Conservation (phyloP, 1,284 basidiomycete genomes). For the Moesziomyces parantarcticus region DNA sequence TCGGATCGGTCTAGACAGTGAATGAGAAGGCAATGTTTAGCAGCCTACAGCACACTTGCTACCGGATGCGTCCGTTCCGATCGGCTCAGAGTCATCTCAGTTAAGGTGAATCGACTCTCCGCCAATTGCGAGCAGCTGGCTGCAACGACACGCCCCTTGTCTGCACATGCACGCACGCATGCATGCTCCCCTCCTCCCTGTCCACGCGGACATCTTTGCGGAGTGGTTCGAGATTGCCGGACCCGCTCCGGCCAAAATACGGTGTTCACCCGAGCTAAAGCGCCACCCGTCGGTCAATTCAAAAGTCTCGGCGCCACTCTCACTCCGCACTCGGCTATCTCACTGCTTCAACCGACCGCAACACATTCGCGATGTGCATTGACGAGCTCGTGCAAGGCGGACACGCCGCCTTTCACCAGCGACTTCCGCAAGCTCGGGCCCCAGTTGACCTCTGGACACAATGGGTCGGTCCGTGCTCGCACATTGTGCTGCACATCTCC, state of each 20-base stretch:
- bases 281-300: background rate
- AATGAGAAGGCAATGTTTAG: too few species aligned
- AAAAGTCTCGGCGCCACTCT: background rate
- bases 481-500: background rate
- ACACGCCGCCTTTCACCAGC: slow-evolving; percentile 2
- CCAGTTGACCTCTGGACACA: background rate
- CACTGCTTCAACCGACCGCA: background rate
- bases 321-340: background rate
- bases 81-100: too few species aligned
- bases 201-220: background rate
- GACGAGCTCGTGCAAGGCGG: too few species aligned
- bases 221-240: background rate
- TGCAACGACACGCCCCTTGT: too few species aligned
- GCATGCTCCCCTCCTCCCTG: too few species aligned
- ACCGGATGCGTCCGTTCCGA: too few species aligned
- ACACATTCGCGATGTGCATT: background rate
- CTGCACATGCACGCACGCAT: too few species aligned
- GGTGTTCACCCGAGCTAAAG: background rate
- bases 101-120: too few species aligned
- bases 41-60: too few species aligned
- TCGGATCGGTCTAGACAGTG: too few species aligned
- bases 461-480: slow-evolving; percentile 12
- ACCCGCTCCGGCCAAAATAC: background rate
- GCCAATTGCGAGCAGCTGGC: too few species aligned
- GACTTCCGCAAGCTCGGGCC: background rate